A percentile compares a stretch with the other conserved stretches of the same genome.
These are phyloP conservation scores for Sphagnum magellanicum DNA, from an alignment of 228 moss, liverwort and hornwort species.

Conservation along the genomic window DNA sequence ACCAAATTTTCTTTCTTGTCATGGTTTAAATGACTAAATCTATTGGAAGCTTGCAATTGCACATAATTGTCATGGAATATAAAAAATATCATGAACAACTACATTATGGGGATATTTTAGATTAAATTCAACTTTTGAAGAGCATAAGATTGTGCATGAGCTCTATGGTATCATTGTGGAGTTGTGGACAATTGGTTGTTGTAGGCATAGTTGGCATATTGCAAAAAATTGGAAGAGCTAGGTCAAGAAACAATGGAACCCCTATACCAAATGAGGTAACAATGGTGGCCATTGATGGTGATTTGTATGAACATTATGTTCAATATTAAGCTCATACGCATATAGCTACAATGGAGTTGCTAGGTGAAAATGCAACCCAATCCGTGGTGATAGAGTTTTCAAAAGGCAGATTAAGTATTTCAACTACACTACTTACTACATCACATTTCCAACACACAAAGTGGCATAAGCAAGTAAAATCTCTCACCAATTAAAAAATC, in stretches of 20 bases:
- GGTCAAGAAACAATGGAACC: slow-evolving; percentile 19
- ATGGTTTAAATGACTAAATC: no score
- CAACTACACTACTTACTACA: slow-evolving; percentile 83
- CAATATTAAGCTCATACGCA: slow-evolving; percentile 78
- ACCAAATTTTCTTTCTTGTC: no score
- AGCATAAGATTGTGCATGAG: slow-evolving; percentile 66
- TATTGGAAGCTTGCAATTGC: no score
- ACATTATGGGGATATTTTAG: slow-evolving; percentile 27
- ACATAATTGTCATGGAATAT: no score
- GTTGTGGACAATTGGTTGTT: slow-evolving; percentile 79
- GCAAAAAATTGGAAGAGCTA: slow-evolving; percentile 77
- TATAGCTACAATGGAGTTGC: slow-evolving; percentile 61
- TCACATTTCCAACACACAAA: slow-evolving; percentile 71
- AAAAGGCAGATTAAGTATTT: slow-evolving; percentile 90
- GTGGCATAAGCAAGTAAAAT: no score
- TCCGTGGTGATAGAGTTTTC: slow-evolving; percentile 72
- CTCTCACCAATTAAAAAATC: no score
- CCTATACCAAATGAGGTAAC: slow-evolving; percentile 48
- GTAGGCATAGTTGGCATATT: slow-evolving; percentile 80
- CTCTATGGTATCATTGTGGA: slow-evolving; percentile 69
- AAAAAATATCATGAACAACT: no score
- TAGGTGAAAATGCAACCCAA: slow-evolving; percentile 63
- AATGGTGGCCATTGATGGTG: slow-evolving; percentile 96
- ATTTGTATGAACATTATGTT: slow-evolving; percentile 75
- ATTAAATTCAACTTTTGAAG: slow-evolving; percentile 57